Evolutionary conservation across 2,329 filamentous ascomycete genomes (phyloP), one percentile per base, ranked within the genome.

Genomic region (Cordyceps tenuipes): DNA sequence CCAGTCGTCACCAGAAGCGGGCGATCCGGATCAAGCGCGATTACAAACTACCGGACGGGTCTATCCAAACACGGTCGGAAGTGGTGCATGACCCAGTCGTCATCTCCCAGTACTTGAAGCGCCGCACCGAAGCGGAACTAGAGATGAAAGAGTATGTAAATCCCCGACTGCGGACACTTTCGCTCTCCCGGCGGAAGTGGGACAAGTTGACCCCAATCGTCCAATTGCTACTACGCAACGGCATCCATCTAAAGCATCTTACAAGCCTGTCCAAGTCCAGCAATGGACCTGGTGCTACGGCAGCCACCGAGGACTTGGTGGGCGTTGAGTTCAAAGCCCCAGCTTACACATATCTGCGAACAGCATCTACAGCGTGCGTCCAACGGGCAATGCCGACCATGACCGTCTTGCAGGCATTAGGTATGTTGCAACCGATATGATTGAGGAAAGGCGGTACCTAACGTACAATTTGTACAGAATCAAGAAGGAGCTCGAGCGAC

Each of bases 51-150:
- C 63, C 73, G 4, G 75, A 78, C 62, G 77, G 76, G 41, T 77
- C 83, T 49, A 79, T 73, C 56, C 86, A 88, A 66, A 79, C 82
- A 48, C 82, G 83, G 64, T 86, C 87, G 59, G 82, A 91, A 66
- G 75, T 86, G 17, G 80, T 96, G 34, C 86, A 87, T 65, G 91
- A 97, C 70, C 85, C 89, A 2, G 86, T 90, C 54, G 91, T 97
- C 55, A 96, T 96, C 72, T 85, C 88, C 62, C 88, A 92, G 71
- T 99, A 99, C 71, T 82, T 89, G 70, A 91, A 89, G 74, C 82
- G 89, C 64, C 86, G 89, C 65, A 84, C 87, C 62, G 84, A 87
- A 65, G 80, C 84, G 63, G 85, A 91, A 64, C 81, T 90, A 62
- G 82, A 89, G 64, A 83, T 84, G 63, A 87, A 88, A 74, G 88